phyloP scores from a whole-genome alignment of 139 green algal species.

The Chlorella sp. region DNA sequence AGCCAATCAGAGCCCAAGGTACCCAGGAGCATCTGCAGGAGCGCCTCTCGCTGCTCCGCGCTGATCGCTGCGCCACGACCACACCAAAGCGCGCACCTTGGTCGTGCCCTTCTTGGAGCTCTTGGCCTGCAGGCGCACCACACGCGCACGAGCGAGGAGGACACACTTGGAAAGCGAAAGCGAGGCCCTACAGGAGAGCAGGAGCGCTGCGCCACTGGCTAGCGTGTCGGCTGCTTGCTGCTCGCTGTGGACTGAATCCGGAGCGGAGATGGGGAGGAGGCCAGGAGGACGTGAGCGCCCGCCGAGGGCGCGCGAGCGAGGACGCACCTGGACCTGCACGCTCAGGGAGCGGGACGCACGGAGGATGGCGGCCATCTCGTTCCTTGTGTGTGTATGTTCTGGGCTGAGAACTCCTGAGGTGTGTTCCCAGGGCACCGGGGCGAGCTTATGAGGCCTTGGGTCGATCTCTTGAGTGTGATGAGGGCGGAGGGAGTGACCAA shows the following conservation, averaged over 20 bases:
- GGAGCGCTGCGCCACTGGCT: too few relatives aligned
- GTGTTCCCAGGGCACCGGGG: too few relatives aligned
- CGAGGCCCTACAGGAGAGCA: neutral
- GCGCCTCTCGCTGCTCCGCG: neutral
- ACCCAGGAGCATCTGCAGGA: neutral
- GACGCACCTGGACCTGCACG: neutral
- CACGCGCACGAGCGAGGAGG: neutral
- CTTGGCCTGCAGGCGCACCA: constrained; percentile 1
- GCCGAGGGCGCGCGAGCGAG: too few relatives aligned
- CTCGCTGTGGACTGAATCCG: neutral
- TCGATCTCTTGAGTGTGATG: neutral
- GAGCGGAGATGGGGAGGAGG: neutral
- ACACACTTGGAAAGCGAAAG: neutral
- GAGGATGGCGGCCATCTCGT: neutral
- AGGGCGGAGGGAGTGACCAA: too few relatives aligned
- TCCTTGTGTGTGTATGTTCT: too few relatives aligned
- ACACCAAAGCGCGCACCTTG: neutral
- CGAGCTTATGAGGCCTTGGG: too few relatives aligned
- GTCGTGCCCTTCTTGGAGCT: constrained; percentile 14
- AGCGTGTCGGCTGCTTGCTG: too few relatives aligned
- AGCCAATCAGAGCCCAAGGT: neutral
- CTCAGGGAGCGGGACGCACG: neutral
- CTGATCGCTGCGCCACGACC: neutral
- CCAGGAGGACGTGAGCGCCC: neutral
- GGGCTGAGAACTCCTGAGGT: too few relatives aligned